Evolutionary conservation across 2,329 filamentous ascomycete species (phyloP).

Genomic region (Verticillium zaregamsianum): DNA sequence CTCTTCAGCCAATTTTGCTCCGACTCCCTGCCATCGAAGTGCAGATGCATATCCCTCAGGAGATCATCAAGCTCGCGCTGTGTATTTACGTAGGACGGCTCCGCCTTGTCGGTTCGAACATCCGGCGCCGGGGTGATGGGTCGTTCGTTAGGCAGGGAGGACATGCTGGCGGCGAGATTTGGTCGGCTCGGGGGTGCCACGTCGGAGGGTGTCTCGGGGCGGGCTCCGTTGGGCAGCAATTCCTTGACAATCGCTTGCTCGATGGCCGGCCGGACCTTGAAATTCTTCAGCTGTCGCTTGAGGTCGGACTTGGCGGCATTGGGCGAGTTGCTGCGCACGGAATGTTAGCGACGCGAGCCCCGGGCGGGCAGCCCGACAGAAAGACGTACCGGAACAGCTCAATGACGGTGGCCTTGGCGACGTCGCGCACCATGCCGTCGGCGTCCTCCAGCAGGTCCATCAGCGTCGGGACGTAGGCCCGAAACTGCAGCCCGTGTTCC

Average conservation of each 20-base stretch:
- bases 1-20: conserved; percentile 89
- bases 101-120: conserved; percentile 62
- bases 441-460: conserved; percentile 89
- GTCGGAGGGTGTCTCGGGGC: conserved; percentile 37
- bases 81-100: conserved; percentile 80
- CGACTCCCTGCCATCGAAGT: conserved; percentile 83
- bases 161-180: conserved; percentile 46
- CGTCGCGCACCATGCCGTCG: conserved; percentile 80
- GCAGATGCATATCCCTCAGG: conserved; percentile 72
- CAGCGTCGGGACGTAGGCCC: conserved; percentile 73
- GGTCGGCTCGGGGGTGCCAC: conserved; percentile 27
- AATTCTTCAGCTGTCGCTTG: conserved; percentile 78
- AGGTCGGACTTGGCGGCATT: conserved; percentile 83
- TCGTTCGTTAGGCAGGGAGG: conserved; percentile 44
- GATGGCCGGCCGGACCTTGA: conserved; percentile 83
- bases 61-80: conserved; percentile 84
- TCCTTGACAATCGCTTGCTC: conserved; percentile 75
- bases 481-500: conserved; percentile 75
- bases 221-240: conserved; percentile 49
- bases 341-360: background rate
- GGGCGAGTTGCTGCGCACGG: conserved; percentile 57
- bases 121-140: conserved; percentile 62
- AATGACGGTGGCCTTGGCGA: conserved; percentile 77
- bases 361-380: background rate
- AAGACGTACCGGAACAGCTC: conserved; percentile 71